phyloP scores from a whole-genome alignment of 805 yeast genomes.

The Myxozyma vanderwaltii region DNA sequence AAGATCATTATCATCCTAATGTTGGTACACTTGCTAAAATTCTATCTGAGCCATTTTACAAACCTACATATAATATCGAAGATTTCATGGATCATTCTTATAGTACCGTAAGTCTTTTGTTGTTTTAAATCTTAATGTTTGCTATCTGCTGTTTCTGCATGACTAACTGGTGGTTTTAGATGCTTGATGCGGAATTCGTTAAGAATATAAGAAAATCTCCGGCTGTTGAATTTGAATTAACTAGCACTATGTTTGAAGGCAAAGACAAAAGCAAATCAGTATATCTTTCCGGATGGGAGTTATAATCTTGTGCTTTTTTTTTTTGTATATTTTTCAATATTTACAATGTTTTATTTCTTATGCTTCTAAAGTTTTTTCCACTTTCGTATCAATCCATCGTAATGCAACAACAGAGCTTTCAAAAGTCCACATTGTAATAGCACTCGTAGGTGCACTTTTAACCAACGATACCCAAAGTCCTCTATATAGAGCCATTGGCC shows the following conservation, averaged over 20 bases:
- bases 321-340: no score
- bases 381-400: slow-evolving; percentile 24
- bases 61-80: slow-evolving; percentile 83
- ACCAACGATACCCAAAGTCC: slow-evolving; percentile 71
- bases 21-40: slow-evolving; percentile 89
- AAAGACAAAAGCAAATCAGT: slow-evolving; percentile 44
- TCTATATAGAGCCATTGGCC: slow-evolving; percentile 67
- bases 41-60: slow-evolving; percentile 85
- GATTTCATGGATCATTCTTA: slow-evolving; percentile 94
- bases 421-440: slow-evolving; percentile 66
- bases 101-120: slow-evolving; percentile 44
- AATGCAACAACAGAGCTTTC: slow-evolving; percentile 46
- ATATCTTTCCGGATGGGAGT: slow-evolving; percentile 36
- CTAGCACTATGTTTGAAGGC: slow-evolving; percentile 9
- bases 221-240: slow-evolving; percentile 69
- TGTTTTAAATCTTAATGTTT: slow-evolving; percentile 57
- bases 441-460: slow-evolving; percentile 74
- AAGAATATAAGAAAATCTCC: slow-evolving; percentile 48
- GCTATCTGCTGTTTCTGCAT: no score
- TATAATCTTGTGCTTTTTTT: no score
- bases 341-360: no score
- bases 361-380: not conserved
- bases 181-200: slow-evolving; percentile 55
- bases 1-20: slow-evolving; percentile 91
- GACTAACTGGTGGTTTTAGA: slow-evolving; percentile 26